Base-by-base conservation (phyloP, 2,329 filamentous ascomycete species). In the Shiraia bambusicola region DNA sequence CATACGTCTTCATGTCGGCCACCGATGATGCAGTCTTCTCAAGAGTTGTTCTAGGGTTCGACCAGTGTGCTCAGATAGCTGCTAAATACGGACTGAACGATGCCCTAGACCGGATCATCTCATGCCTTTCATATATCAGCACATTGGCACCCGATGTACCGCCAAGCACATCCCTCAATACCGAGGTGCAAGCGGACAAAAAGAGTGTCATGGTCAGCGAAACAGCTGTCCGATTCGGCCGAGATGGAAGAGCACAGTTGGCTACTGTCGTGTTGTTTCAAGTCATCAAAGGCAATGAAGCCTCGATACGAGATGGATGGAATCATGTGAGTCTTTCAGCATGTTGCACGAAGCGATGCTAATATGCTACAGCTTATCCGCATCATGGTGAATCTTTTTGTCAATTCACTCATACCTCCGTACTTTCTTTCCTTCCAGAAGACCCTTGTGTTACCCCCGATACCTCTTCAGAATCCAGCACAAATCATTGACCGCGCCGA, bases 191-290 rank as follows among this genome's bases (percentile, higher is more conserved):
- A 67, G 89, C 86, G 10, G 88, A 87, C 2, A 87, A 93, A 52
- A 91, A 87, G 68, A 93, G 86, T 60, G 89, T 98, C 42, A 98
- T 98, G 93, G 94, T 98, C 54, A 97, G 92, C 66, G 92, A 97
- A 73, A 83, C 96, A 50, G 92, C 94, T 32, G 93, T 98, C 46
- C 91, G 94, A 63, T 89, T 98, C 61, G 93, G 93, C 28, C 80
- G 92, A 53, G 89, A 98, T 66, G 92, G 94, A 70, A 86, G 91
- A 62, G 92, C 92, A 27, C 92, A 98, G 66, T 76, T 98, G 40
- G 92, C 93, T 6, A 95, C 89, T 6, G 82, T 97, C 37, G 88
- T 98, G n/a, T 76, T 98, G 19, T 98, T 98, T 77, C 83, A 90
- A 28, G 87, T 98, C 15, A 82, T 97, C 38, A 86, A 85, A 41